Evolutionary conservation across 352 stramenopile genomes (phyloP).

Genomic region (Phytophthora tubulina): DNA sequence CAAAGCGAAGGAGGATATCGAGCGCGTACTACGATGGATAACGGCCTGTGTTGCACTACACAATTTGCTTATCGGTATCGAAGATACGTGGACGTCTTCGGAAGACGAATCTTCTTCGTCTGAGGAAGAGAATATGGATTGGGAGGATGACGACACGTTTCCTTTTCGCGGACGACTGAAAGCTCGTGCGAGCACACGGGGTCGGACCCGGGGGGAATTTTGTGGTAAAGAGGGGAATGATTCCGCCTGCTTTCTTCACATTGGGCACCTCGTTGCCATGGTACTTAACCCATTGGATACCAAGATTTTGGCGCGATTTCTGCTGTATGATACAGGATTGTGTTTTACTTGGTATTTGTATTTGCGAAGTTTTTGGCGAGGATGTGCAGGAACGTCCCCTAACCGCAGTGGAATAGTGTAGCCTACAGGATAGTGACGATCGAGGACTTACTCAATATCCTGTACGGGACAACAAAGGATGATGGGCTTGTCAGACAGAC

Average conservation of each 20-base stretch:
- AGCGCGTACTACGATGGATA: background rate
- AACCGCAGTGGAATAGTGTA: too few relatives aligned
- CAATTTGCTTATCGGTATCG: background rate
- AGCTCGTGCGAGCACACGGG: background rate
- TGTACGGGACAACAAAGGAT: too few relatives aligned
- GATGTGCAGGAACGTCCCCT: too few relatives aligned
- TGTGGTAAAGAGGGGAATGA: background rate
- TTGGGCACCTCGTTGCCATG: too few relatives aligned
- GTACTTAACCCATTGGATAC: too few relatives aligned
- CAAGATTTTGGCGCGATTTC: too few relatives aligned
- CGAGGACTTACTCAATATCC: too few relatives aligned
- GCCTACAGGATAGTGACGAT: too few relatives aligned
- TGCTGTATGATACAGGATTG: too few relatives aligned
- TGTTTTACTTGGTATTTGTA: too few relatives aligned
- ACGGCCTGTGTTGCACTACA: conserved; percentile 7
- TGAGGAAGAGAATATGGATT: background rate
- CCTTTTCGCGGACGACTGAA: background rate
- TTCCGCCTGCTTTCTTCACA: background rate
- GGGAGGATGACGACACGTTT: conserved; percentile 2
- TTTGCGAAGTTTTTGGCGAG: too few relatives aligned
- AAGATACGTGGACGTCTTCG: background rate
- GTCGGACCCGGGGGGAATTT: background rate
- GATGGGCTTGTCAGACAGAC: too few relatives aligned
- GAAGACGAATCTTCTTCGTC: background rate
- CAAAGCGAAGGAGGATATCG: conserved; percentile 2